Base-by-base conservation (phyloP, 1,139 yeast genomes). In the Geotrichum candidum region DNA sequence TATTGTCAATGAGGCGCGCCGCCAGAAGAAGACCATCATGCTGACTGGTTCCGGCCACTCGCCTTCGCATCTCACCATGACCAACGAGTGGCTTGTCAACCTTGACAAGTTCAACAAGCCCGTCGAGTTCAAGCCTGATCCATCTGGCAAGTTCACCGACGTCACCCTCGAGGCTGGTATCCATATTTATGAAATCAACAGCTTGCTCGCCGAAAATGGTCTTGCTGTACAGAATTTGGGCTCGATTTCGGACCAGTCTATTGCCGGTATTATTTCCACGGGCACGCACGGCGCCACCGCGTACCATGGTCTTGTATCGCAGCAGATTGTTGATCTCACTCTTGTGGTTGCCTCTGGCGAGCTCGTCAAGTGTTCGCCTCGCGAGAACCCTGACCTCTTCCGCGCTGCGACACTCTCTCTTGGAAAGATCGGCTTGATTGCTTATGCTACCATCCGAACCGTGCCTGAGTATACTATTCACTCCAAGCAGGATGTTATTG, bases 201-300 rank as follows among this genome's bases (percentile, higher is more conserved):
- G 84, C 13, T 80, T 81, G 64, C 79, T 92, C 65, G 86, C 84
- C 51, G 67, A 77, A 18, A 80, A 83, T 66, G 85, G 88, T 1
- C 82, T 90, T 67, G 96, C 97, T 3, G 79, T 94, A 65, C 98
- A 94, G 75, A 92, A 89, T 71, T 78, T 94, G 72, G 99, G 98
- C 0, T 91, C 97, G 1, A 94, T 94, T 64, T 86, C 96, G 54
- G 97, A 91, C 66, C 99, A 94, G 73, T 88, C 96, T 18, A 80
- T 91, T 53, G 99, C 96, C 2, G 99, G 99, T 4, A 84, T 92
- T 66, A 90, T 94, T 58, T 88, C 96, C 1, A 94, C 99, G 0
- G 98, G 98, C 50, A 91, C 98, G 0, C 99, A 94, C 72, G 99
- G 99, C 1, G 88, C 97, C 0, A 86, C 96, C 9, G 95, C 94